A percentile compares a stretch with the other conserved stretches of the same genome.
phyloP scores from a whole-genome alignment of 495 filamentous ascomycete species.

The Bacidia rubella region DNA sequence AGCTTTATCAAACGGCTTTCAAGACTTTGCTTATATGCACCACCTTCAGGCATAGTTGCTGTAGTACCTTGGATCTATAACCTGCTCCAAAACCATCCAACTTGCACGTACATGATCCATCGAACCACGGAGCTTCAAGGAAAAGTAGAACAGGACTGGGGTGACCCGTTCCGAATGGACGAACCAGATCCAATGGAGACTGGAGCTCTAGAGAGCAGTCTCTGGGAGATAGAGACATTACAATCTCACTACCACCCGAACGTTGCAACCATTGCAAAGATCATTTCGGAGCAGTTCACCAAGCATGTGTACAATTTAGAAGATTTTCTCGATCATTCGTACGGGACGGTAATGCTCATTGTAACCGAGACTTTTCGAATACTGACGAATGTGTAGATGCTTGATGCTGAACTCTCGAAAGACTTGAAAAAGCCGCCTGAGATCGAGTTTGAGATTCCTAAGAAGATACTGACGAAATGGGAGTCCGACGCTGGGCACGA shows the following conservation, averaged over 20 bases:
- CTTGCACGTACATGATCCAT: slow-evolving; percentile 92
- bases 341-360: slow-evolving; percentile 48
- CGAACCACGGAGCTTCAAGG: slow-evolving; percentile 39
- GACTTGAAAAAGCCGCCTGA: slow-evolving; percentile 73
- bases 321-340: slow-evolving; percentile 93
- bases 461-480: slow-evolving; percentile 60
- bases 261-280: slow-evolving; percentile 83
- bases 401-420: slow-evolving; percentile 69
- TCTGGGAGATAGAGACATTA: slow-evolving; percentile 88
- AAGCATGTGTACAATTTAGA: slow-evolving; percentile 86
- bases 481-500: slow-evolving; percentile 27
- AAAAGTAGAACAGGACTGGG: slow-evolving; percentile 47
- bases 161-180: slow-evolving; percentile 62
- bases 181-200: slow-evolving; percentile 79
- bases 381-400: slow-evolving; percentile 36
- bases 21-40: slow-evolving; percentile 66
- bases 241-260: slow-evolving; percentile 95
- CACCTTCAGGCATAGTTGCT: slow-evolving; percentile 74
- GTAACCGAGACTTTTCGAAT: no score
- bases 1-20: slow-evolving; percentile 91
- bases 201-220: slow-evolving; percentile 72
- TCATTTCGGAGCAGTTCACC: slow-evolving; percentile 93
- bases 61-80: slow-evolving; percentile 94
- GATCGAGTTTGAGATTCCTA: slow-evolving; percentile 88
- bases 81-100: slow-evolving; percentile 76